Evolutionary conservation across 179 eudicot genomes (phyloP).

Genomic region (Heliamphora pulchella): DNA sequence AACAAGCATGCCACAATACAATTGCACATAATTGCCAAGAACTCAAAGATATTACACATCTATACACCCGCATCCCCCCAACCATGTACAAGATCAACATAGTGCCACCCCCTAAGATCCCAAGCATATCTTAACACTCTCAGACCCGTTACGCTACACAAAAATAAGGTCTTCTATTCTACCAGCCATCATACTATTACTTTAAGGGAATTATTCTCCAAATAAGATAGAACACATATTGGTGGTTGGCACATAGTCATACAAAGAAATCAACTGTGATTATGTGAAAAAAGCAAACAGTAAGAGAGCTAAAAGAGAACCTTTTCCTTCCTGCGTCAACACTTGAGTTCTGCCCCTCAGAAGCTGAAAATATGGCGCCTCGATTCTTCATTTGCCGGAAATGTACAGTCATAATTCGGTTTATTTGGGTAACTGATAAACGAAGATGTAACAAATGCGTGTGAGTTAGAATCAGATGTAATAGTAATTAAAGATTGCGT

Average conservation of each 20-base stretch:
- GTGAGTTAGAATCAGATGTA: neutral
- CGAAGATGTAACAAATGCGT: neutral
- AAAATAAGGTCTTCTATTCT: neutral
- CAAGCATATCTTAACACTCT: neutral
- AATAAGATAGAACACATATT: neutral
- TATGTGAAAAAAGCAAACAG: neutral
- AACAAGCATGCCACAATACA: too few relatives aligned
- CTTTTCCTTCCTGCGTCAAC: slow-evolving; percentile 14
- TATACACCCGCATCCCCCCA: too few relatives aligned
- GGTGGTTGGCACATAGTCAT: neutral
- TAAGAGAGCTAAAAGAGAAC: slow-evolving; percentile 2
- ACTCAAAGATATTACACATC: too few relatives aligned
- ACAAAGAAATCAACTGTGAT: neutral
- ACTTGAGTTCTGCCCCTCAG: slow-evolving; percentile 17
- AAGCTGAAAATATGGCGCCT: slow-evolving; percentile 8
- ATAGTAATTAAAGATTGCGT: neutral
- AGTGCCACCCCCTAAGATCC: too few relatives aligned
- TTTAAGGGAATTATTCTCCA: neutral
- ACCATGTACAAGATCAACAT: too few relatives aligned
- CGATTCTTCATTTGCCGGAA: slow-evolving; percentile 1
- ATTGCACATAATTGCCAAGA: too few relatives aligned
- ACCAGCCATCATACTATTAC: too few relatives aligned
- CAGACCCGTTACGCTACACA: neutral
- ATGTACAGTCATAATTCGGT: neutral
- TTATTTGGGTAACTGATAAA: neutral